These are phyloP conservation scores for Debaryomyces fabryi DNA, from an alignment of 1,139 yeast genomes.

Conservation along the genomic window DNA sequence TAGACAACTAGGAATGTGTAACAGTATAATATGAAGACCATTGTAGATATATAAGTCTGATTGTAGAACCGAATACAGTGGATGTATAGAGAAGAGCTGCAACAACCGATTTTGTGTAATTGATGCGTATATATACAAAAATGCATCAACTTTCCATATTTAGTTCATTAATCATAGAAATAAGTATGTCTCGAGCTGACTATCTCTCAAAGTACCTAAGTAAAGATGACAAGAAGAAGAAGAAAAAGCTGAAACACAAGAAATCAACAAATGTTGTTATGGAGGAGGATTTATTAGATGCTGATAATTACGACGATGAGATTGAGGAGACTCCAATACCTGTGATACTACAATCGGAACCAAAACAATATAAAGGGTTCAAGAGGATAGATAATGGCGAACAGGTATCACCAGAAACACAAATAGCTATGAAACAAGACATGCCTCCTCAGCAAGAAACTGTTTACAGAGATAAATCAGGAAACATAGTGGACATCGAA, in stretches of 20 bases:
- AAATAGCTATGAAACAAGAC: slow-evolving; percentile 12
- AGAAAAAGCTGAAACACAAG: slow-evolving; percentile 15
- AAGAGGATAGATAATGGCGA: slow-evolving; percentile 39
- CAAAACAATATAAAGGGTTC: slow-evolving; percentile 33
- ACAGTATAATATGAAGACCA: background rate
- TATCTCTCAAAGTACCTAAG: slow-evolving; percentile 30
- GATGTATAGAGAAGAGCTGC: background rate
- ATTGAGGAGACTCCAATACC: slow-evolving; percentile 25
- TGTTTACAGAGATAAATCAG: slow-evolving; percentile 45
- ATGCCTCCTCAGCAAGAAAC: slow-evolving; percentile 20
- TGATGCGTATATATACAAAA: background rate
- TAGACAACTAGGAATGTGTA: background rate
- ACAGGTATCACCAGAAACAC: slow-evolving; percentile 3
- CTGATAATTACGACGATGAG: slow-evolving; percentile 12
- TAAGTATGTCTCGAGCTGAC: slow-evolving; percentile 25
- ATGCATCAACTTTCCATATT: background rate
- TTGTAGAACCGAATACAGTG: background rate
- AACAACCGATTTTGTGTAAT: slow-evolving; percentile 1
- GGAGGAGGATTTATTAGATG: slow-evolving; percentile 5
- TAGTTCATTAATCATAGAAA: background rate
- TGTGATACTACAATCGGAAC: slow-evolving; percentile 17
- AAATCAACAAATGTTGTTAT: slow-evolving; percentile 13
- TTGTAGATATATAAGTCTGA: background rate
- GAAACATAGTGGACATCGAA: slow-evolving; percentile 40
- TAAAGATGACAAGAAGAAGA: slow-evolving; percentile 10